phyloP scores from a whole-genome alignment of 2,329 filamentous ascomycete genomes.

The Fusarium tuaranense region DNA sequence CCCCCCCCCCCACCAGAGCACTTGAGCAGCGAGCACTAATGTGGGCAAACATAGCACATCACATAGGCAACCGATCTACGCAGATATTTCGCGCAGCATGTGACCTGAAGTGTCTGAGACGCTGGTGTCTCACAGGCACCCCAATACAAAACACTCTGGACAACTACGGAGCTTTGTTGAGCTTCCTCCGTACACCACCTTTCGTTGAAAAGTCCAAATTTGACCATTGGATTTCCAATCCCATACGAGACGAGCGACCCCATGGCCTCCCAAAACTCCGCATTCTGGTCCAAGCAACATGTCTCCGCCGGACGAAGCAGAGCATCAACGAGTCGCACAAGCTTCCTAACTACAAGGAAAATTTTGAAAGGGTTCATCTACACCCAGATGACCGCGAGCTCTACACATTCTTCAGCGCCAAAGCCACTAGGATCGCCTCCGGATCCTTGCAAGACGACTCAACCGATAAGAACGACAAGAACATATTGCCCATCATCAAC shows the following conservation, averaged over 20 bases:
- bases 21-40: not conserved
- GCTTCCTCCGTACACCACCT: slow-evolving; percentile 46
- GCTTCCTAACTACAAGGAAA: not conserved
- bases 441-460: not conserved
- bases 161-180: slow-evolving; percentile 52
- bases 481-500: not conserved
- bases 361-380: not conserved
- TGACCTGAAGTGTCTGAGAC: slow-evolving; percentile 32
- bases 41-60: slow-evolving; percentile 46
- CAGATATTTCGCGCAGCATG: slow-evolving; percentile 46
- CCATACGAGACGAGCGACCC: not conserved
- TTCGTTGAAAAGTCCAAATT: slow-evolving; percentile 19
- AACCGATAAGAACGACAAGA: not conserved
- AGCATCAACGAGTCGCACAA: not conserved
- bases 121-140: slow-evolving; percentile 57
- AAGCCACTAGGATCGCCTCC: not conserved
- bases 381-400: not conserved
- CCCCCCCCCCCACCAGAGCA: too few species aligned
- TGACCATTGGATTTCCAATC: slow-evolving; percentile 15
- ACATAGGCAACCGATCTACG: slow-evolving; percentile 49
- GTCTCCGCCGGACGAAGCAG: slow-evolving; percentile 1
- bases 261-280: not conserved
- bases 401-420: not conserved
- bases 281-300: not conserved
- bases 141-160: slow-evolving; percentile 56